Conservation (phyloP, 331 rosid species). For the Acacia pycnantha region DNA sequence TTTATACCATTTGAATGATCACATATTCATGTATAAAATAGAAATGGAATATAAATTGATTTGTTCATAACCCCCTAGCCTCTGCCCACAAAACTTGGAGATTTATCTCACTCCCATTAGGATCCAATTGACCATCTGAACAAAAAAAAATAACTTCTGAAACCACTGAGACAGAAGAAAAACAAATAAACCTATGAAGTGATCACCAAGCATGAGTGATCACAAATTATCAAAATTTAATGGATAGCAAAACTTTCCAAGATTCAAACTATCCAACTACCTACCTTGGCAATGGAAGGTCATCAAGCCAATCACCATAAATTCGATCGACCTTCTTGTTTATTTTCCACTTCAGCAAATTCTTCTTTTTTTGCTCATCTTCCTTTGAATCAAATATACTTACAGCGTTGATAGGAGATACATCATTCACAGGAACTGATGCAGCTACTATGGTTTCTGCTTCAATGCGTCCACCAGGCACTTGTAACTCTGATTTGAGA, state of each 20-base stretch:
- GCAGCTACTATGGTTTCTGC: conserved; percentile 43
- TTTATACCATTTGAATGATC: not conserved
- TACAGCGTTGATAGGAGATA: conserved; percentile 31
- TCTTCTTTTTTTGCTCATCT: conserved; percentile 51
- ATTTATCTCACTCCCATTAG: not conserved
- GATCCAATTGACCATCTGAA: conserved; percentile 17
- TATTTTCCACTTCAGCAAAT: conserved; percentile 63
- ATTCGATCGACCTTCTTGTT: conserved; percentile 73
- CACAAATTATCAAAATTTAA: conserved; percentile 29
- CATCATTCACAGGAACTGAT: conserved; percentile 44
- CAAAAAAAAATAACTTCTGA: not conserved
- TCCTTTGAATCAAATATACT: conserved; percentile 35
- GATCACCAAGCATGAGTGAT: conserved; percentile 38
- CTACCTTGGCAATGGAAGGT: conserved; percentile 56
- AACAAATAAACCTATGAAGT: conserved; percentile 36
- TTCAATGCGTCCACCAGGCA: conserved; percentile 48
- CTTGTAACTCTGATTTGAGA: conserved; percentile 63
- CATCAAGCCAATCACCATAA: conserved; percentile 94
- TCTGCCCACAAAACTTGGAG: not conserved
- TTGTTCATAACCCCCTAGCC: conserved; percentile 8
- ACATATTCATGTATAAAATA: conserved; percentile 20
- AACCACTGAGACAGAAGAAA: not conserved
- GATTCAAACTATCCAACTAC: conserved; percentile 41
- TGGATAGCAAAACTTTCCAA: not conserved
- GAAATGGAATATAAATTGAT: conserved; percentile 6